Evolutionary conservation across 2,329 filamentous ascomycete genomes (phyloP).

Genomic region (Rhytidhysteron rufulum): DNA sequence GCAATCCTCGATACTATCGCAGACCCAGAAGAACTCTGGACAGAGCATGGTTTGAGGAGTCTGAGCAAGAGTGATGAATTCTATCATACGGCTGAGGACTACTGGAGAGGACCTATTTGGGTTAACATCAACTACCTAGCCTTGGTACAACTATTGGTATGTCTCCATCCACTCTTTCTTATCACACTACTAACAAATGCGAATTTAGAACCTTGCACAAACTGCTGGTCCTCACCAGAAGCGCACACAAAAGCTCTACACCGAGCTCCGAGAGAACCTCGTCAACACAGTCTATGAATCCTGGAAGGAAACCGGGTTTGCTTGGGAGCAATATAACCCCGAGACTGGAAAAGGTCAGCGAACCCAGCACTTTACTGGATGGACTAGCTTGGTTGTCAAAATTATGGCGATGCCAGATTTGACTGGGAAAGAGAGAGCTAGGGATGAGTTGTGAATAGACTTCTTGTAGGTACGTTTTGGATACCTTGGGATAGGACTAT

Average conservation of each 20-base stretch:
- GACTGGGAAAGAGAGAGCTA: slow-evolving; percentile 16
- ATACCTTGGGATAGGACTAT: not conserved
- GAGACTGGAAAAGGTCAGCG: slow-evolving; percentile 90
- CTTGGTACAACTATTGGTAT: slow-evolving; percentile 70
- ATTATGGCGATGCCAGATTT: slow-evolving; percentile 92
- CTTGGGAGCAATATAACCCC: slow-evolving; percentile 97
- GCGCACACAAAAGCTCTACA: slow-evolving; percentile 71
- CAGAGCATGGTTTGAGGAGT: slow-evolving; percentile 80
- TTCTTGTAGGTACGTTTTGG: not conserved
- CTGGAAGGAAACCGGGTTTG: slow-evolving; percentile 91
- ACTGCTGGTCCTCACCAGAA: slow-evolving; percentile 61
- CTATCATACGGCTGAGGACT: slow-evolving; percentile 91
- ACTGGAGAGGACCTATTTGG: slow-evolving; percentile 93
- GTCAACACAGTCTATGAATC: slow-evolving; percentile 83
- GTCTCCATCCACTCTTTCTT: slow-evolving; percentile 34
- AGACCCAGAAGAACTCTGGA: slow-evolving; percentile 86
- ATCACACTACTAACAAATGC: not conserved
- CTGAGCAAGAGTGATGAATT: slow-evolving; percentile 77
- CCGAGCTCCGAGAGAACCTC: slow-evolving; percentile 72
- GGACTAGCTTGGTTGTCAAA: slow-evolving; percentile 97
- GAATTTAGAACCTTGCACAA: slow-evolving; percentile 59
- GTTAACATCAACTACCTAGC: slow-evolving; percentile 92
- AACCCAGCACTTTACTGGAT: slow-evolving; percentile 96
- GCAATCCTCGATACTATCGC: slow-evolving; percentile 72
- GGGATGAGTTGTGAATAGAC: slow-evolving; percentile 24